Evolutionary conservation across 2,329 filamentous ascomycete genomes (phyloP).

Genomic region (Stachybotrys echinatus): DNA sequence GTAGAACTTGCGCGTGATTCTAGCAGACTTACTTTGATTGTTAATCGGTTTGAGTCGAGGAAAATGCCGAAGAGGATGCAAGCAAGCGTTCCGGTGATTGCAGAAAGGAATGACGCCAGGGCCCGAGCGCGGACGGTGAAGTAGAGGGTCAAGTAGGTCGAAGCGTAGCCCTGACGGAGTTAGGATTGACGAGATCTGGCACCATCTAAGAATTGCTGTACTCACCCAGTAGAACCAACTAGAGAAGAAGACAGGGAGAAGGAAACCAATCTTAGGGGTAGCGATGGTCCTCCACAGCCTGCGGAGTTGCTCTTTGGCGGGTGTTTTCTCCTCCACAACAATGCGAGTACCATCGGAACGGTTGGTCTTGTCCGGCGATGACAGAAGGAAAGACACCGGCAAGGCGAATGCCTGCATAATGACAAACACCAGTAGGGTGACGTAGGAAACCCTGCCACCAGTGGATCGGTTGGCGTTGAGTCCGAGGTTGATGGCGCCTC

Average conservation of each 20-base stretch:
- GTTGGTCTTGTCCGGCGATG: conserved; percentile 39
- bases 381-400: conserved; percentile 37
- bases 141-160: conserved; percentile 12
- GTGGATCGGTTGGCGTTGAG: conserved; percentile 3
- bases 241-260: conserved; percentile 8
- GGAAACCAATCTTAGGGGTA: conserved; percentile 1
- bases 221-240: conserved; percentile 9
- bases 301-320: conserved; percentile 3
- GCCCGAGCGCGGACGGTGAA: conserved; percentile 12
- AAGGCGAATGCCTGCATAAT: conserved; percentile 39
- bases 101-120: conserved; percentile 12
- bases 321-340: conserved; percentile 5
- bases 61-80: conserved; percentile 15
- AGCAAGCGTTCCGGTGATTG: conserved; percentile 12
- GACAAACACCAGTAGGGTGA: conserved; percentile 7
- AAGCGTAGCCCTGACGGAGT: conserved; percentile 8
- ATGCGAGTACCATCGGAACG: conserved; percentile 24
- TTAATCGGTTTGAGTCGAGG: conserved; percentile 12
- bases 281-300: conserved; percentile 4
- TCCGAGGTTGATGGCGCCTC: conserved; percentile 10
- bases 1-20: neutral
- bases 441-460: conserved; percentile 7
- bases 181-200: no score
- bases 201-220: no score
- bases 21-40: conserved; percentile 5